Evolutionary conservation across 352 stramenopile genomes (phyloP), one percentile per base, ranked within the genome.

Genomic region (Phytophthora constricta): DNA sequence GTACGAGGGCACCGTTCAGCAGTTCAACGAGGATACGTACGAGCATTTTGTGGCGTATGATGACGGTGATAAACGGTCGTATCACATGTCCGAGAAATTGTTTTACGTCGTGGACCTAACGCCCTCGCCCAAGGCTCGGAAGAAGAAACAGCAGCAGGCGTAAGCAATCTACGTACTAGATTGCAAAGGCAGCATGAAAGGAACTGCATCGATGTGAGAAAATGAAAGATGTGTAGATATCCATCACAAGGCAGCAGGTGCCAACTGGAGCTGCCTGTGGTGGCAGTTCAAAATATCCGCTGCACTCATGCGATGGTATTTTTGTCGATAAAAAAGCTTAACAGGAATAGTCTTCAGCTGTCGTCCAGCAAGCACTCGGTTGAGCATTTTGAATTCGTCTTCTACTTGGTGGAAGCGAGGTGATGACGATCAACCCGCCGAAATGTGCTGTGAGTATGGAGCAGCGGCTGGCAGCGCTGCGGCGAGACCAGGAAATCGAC

Each of bases 381-480:
- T n/a, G n/a, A n/a, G n/a, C n/a, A n/a, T n/a, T n/a, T n/a, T n/a
- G n/a, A n/a, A n/a, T n/a, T n/a, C n/a, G n/a, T n/a, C n/a, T n/a
- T n/a, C n/a, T n/a, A n/a, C n/a, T n/a, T n/a, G n/a, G n/a, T n/a
- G n/a, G n/a, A 23, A 25, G 20, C 17, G 9, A 47, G 20, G 37
- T 8, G 28, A 93, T 93, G 82, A 77, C 83, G 48, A 82, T 93
- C n/a, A 90, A 81, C 43, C 74, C 80, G 26, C 87, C 86, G 20
- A 89, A 93, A 85, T 95, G 87, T 53, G 87, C 87, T 10, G 74
- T 91, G 48, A 96, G 91, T 65, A 94, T 95, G 88, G 85, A 96
- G 68, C 82, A 95, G 67, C 85, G 87, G 4, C 76, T 96, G 20
- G 86, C 82, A 34, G 80, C 85, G 33, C 70, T 96, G 41, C 82